phyloP scores from a whole-genome alignment of 176 grass and related monocot species.

The Eremochloa ophiuroides region DNA sequence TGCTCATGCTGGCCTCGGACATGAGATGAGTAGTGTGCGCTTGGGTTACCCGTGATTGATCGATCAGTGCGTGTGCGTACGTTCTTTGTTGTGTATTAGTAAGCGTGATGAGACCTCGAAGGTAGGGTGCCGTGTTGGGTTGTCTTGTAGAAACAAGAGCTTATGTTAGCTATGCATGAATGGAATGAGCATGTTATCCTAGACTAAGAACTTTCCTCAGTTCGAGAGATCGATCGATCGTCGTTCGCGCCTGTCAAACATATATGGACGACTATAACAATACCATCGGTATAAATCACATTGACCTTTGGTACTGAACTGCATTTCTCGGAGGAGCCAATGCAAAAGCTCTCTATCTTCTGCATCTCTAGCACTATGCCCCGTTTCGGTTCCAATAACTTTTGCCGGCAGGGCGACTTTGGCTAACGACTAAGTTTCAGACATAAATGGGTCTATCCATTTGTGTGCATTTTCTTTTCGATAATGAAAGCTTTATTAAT shows the following conservation, averaged over 20 bases:
- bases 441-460: too few species aligned
- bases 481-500: too few species aligned
- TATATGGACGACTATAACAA: neutral
- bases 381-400: neutral
- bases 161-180: slow-evolving; percentile 3
- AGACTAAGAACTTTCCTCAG: neutral
- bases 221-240: neutral
- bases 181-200: neutral
- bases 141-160: slow-evolving; percentile 32
- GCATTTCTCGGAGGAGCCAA: neutral
- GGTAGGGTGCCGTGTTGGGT: slow-evolving; percentile 1
- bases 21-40: neutral
- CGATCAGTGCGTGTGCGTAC: neutral
- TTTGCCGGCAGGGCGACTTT: too few species aligned
- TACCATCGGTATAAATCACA: neutral
- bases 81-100: slow-evolving; percentile 13
- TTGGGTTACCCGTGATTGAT: neutral
- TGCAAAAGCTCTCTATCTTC: neutral
- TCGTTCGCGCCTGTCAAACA: neutral
- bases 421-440: too few species aligned
- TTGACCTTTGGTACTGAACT: neutral
- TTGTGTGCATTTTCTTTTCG: too few species aligned
- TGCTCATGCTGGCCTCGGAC: neutral
- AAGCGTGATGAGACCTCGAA: neutral
- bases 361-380: neutral